Evolutionary conservation across 345 rosid species (phyloP).

Genomic region (Viola odorata): DNA sequence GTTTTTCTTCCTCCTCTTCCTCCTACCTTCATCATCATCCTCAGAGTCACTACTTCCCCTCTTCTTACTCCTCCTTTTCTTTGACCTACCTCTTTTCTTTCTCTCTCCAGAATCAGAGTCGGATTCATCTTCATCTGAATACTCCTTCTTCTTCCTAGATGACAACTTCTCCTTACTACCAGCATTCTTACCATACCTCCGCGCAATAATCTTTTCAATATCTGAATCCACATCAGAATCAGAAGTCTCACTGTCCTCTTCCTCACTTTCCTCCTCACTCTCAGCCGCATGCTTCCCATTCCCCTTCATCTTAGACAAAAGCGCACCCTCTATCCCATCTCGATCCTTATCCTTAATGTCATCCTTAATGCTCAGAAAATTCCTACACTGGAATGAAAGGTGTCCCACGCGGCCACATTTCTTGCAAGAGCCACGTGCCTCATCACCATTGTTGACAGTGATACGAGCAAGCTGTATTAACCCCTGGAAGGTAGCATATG

Average conservation of each 20-base stretch:
- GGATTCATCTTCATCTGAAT: conserved; percentile 34
- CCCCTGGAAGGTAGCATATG: conserved; percentile 77
- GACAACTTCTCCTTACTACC: conserved; percentile 26
- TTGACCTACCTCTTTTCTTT: conserved; percentile 72
- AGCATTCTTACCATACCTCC: conserved; percentile 62
- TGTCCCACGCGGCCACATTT: conserved; percentile 96
- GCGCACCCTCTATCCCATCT: conserved; percentile 54
- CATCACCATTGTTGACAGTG: conserved; percentile 68
- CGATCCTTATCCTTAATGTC: conserved; percentile 58
- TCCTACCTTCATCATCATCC: conserved; percentile 43
- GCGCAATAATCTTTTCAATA: conserved; percentile 86
- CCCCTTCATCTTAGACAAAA: conserved; percentile 62
- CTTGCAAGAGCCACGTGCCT: conserved; percentile 89
- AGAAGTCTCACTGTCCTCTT: conserved; percentile 66
- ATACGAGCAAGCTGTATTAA: conserved; percentile 80
- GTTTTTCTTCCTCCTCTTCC: conserved; percentile 55
- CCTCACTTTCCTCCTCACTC: conserved; percentile 44
- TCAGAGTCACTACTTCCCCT: conserved; percentile 54
- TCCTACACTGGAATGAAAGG: conserved; percentile 80
- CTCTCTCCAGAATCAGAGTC: conserved; percentile 46
- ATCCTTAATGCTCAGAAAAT: conserved; percentile 73
- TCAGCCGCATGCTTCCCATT: conserved; percentile 41
- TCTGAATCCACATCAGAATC: conserved; percentile 83
- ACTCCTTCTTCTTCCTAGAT: conserved; percentile 32
- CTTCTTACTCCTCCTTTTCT: conserved; percentile 62